Conservation (phyloP, 768 basidiomycete genomes). For the Lactarius deliciosus region DNA sequence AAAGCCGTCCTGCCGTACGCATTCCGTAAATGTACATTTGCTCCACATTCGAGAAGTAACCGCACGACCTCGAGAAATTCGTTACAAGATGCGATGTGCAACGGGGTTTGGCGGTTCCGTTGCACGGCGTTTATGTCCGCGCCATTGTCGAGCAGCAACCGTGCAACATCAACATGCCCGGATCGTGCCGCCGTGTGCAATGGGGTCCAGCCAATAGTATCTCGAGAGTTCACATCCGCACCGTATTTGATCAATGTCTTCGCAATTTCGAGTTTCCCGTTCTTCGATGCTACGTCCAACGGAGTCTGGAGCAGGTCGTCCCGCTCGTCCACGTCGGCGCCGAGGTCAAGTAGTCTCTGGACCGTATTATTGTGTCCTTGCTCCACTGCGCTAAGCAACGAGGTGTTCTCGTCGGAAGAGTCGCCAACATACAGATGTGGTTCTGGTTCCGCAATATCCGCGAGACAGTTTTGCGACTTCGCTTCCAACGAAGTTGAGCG, state of each 20-base stretch:
- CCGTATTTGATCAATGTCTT: not conserved
- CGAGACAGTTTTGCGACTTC: not conserved
- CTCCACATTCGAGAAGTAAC: not conserved
- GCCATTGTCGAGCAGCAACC: not conserved
- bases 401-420: not conserved
- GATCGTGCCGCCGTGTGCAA: not conserved
- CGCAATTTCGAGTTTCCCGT: not conserved
- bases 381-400: not conserved
- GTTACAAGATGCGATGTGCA: not conserved
- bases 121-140: not conserved
- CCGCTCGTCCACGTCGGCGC: not conserved
- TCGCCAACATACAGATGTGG: too few relatives aligned
- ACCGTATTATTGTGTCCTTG: not conserved
- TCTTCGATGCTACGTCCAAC: not conserved
- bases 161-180: not conserved
- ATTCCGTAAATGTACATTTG: not conserved
- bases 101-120: not conserved
- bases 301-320: not conserved
- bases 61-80: not conserved
- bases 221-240: not conserved
- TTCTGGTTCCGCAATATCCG: too few relatives aligned
- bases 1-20: not conserved
- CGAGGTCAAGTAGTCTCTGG: not conserved
- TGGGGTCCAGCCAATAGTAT: not conserved
- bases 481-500: not conserved